Conservation (phyloP, 176 grass and related monocot genomes). For the Luzula sylvatica region DNA sequence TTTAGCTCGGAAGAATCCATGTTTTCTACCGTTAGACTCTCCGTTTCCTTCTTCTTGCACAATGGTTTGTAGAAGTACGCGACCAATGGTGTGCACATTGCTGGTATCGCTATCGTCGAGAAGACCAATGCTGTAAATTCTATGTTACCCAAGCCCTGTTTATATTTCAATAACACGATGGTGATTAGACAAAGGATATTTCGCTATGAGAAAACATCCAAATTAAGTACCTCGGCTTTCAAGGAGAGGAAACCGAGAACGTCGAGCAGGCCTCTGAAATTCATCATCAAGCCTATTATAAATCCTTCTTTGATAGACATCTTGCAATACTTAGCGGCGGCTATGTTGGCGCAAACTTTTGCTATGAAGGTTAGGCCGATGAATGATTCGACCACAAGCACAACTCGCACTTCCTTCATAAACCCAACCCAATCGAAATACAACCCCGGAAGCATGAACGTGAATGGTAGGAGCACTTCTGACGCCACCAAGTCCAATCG, state of each 20-base stretch:
- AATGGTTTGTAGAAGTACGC: constrained; percentile 22
- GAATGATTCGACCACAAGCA: background rate
- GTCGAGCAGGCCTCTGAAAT: constrained; percentile 24
- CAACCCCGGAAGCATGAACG: background rate
- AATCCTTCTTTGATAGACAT: background rate
- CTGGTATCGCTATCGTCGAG: background rate
- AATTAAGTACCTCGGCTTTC: too few relatives aligned
- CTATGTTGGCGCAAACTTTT: background rate
- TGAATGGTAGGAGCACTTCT: constrained; percentile 12
- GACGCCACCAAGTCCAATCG: constrained; percentile 12
- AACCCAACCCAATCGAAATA: background rate
- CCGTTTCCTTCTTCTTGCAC: background rate
- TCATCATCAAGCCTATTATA: constrained; percentile 25
- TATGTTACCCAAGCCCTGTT: background rate
- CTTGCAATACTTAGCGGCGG: constrained; percentile 7
- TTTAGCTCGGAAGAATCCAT: constrained; percentile 5
- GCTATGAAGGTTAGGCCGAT: background rate
- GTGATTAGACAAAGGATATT: background rate
- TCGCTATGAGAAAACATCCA: too few relatives aligned
- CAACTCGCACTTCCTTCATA: background rate
- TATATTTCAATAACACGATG: background rate
- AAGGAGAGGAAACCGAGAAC: background rate
- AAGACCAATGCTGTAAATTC: constrained; percentile 4
- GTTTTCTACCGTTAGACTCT: constrained; percentile 16
- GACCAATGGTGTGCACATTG: constrained; percentile 3